Conservation (phyloP, 2,329 filamentous ascomycete species). For the Ophiostoma himal-ulmi region DNA sequence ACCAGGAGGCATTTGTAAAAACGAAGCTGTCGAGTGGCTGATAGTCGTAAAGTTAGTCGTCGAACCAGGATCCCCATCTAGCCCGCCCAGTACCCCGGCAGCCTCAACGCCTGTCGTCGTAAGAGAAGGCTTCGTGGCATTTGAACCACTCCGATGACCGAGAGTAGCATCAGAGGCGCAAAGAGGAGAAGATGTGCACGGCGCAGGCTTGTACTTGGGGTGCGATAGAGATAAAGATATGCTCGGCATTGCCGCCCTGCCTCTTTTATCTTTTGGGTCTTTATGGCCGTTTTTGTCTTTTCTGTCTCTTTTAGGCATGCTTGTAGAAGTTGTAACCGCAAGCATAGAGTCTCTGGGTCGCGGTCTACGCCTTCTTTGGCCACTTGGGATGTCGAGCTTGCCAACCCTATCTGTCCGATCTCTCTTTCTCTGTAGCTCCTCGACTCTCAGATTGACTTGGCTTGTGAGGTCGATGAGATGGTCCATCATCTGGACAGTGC, state of each 20-base stretch:
- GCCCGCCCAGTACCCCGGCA: conserved; percentile 20
- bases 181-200: conserved; percentile 6
- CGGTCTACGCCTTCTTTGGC: background rate
- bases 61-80: conserved; percentile 17
- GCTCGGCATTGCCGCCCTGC: conserved; percentile 1
- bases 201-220: background rate
- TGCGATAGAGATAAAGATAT: background rate
- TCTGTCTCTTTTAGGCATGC: background rate
- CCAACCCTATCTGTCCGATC: background rate
- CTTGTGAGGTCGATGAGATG: conserved; percentile 8
- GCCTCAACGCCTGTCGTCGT: conserved; percentile 1
- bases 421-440: background rate
- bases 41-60: background rate
- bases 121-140: background rate
- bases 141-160: background rate
- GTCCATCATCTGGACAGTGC: conserved; percentile 19
- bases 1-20: conserved; percentile 2
- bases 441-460: conserved; percentile 4
- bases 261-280: background rate
- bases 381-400: background rate
- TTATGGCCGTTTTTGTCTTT: background rate
- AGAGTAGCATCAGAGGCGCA: background rate
- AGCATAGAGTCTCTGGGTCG: conserved; percentile 3
- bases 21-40: background rate
- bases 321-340: background rate